Evolutionary conservation across 495 filamentous ascomycete genomes (phyloP), one percentile per base, ranked within the genome.

Genomic region (Podospora tetraspora): DNA sequence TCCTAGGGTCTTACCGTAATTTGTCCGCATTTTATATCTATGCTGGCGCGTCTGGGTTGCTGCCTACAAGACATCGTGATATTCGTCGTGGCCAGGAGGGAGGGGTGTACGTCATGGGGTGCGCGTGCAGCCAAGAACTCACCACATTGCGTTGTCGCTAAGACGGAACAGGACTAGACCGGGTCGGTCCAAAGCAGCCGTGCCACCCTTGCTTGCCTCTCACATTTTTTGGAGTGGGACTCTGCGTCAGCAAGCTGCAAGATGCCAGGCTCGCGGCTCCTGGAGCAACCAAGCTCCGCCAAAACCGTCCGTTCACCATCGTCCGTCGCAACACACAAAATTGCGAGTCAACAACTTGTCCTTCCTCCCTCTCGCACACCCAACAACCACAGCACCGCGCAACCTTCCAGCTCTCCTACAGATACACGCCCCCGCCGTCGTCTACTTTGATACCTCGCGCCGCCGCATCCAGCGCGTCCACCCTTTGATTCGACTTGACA

Each of bases 221-320:
- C 16, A 52, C n/a, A 52, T n/a, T 52, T 52, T 52, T n/a, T 52
- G 30, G 43, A 23, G 23, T 23, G 62, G 29, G 34, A 52, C 34
- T 21, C 62, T 64, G 62, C 32, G 62, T 64, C 62, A 64, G 62
- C 62, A 52, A 52, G 43, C 43, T 52, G 43, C 43, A 52, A 24
- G 62, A 37, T 24, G 16, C 43, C 43, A 19, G 19, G 43, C 43
- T 25, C 25, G 25, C 25, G 3, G 25, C 25, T 29, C 59, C 16
- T 60, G 59, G 59, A 24, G 23, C 59, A 60, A 25, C 22, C 59
- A 60, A 60, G 59, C 27, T 60, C 23, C 23, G 23, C 23, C 59
- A 29, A 29, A 60, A 60, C 59, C 22, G 59, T 29, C 27, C 27
- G 23, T 25, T 8, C 59, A n/a, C 59, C 59, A 27, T 60, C 23